phyloP scores from a whole-genome alignment of 1,139 yeast genomes.

The Meyerozyma carpophila region DNA sequence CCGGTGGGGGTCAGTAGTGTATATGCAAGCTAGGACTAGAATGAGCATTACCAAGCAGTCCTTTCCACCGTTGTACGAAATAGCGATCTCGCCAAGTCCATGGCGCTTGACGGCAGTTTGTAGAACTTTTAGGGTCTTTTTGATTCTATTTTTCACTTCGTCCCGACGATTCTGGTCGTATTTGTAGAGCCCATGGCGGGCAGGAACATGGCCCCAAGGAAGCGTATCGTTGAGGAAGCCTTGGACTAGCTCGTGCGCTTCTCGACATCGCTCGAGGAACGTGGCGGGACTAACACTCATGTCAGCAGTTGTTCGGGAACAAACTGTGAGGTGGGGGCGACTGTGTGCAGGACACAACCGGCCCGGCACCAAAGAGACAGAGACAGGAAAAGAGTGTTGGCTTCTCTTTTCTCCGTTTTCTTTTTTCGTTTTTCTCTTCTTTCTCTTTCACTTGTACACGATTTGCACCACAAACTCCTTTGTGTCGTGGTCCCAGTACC shows the following conservation, averaged over 20 bases:
- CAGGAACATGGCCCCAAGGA: conserved; percentile 23
- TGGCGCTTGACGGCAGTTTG: conserved; percentile 27
- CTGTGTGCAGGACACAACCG: neutral
- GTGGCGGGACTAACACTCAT: neutral
- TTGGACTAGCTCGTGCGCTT: conserved; percentile 29
- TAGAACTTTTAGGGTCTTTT: conserved; percentile 25
- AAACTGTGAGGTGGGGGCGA: neutral
- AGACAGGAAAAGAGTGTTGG: no score
- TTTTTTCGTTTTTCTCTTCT: neutral
- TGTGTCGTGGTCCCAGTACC: conserved; percentile 65
- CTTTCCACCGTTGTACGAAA: conserved; percentile 87
- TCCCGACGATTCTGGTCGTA: conserved; percentile 19
- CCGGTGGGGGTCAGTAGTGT: conserved; percentile 11
- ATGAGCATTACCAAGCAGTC: conserved; percentile 83
- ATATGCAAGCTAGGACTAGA: conserved; percentile 55
- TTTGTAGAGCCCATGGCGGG: conserved; percentile 14
- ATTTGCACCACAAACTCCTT: conserved; percentile 68
- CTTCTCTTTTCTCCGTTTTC: no score
- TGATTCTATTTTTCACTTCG: conserved; percentile 26
- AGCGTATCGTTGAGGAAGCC: conserved; percentile 26
- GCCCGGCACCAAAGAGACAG: no score
- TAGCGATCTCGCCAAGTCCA: conserved; percentile 52
- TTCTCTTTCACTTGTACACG: conserved; percentile 32
- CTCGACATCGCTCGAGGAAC: conserved; percentile 23
- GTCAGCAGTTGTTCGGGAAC: neutral